These are phyloP conservation scores for Emericellopsis terricola DNA, from an alignment of 495 filamentous ascomycete species.

Conservation along the genomic window DNA sequence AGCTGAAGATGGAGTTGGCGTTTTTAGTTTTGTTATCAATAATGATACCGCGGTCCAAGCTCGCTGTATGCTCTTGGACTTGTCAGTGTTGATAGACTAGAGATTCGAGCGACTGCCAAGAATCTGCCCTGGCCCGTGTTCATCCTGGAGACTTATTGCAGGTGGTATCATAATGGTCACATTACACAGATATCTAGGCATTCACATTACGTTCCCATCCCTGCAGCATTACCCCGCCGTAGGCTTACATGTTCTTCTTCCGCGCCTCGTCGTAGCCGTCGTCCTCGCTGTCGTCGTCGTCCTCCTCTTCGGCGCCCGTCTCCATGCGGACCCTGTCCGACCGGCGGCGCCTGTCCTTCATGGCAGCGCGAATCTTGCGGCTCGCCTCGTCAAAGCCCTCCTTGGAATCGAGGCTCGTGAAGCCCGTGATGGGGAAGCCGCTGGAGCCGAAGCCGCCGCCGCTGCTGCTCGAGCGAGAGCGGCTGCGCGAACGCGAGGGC, in stretches of 20 bases:
- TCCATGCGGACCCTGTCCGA: conserved; percentile 34
- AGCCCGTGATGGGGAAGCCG: conserved; percentile 47
- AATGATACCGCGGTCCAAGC: too few relatives aligned
- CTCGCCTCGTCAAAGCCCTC: conserved; percentile 69
- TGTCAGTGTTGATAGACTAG: too few relatives aligned
- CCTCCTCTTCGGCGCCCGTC: conserved; percentile 9
- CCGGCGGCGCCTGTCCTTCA: conserved; percentile 63
- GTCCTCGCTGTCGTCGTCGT: conserved; percentile 10
- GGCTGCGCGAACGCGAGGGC: conserved; percentile 46
- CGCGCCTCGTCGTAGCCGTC: conserved; percentile 10
- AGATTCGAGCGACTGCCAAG: too few relatives aligned
- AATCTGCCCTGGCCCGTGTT: too few relatives aligned
- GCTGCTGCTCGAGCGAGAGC: conserved; percentile 57
- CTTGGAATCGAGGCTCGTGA: conserved; percentile 55
- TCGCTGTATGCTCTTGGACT: too few relatives aligned
- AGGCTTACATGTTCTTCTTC: conserved; percentile 8
- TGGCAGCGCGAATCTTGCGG: conserved; percentile 68
- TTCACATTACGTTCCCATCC: neutral
- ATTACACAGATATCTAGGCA: too few relatives aligned
- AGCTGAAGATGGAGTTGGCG: too few relatives aligned
- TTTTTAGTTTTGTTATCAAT: too few relatives aligned
- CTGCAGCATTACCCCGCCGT: neutral
- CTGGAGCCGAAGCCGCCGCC: conserved; percentile 37
- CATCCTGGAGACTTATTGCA: too few relatives aligned
- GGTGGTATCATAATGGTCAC: too few relatives aligned